Base-by-base conservation (phyloP, 768 basidiomycete genomes). In the Trametopsis cervina region DNA sequence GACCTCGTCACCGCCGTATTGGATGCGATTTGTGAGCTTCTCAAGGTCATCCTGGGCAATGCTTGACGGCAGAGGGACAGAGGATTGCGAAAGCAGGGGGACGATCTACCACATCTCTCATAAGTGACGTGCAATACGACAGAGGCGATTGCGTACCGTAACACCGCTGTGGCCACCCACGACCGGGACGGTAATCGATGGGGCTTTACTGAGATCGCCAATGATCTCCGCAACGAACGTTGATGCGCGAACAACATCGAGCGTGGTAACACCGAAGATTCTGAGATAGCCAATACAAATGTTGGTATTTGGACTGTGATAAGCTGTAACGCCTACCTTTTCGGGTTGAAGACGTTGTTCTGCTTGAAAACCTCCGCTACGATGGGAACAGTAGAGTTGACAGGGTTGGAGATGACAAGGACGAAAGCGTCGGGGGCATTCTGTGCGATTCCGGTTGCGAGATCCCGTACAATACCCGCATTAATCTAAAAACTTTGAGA, bases 311-410 rank as follows among this genome's bases (percentile, higher is more conserved):
- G 6, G 20, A 18, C n/a, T 22, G 36, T 33, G 17, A 29, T 15
- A 40, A 5, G 23, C 35, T 25, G n/a, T n/a, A 36, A 39, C 25
- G 21, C 44, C 56, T 63, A 92, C 94, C 80, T 80, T 75, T 88
- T 96, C 54, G 92, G 87, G 66, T 99, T 82, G 63, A 86, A 98
- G 23, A 90, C 86, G 39, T 83, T 84, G 55, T 85, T 78, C 68
- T 90, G 85, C 81, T 95, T 99, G 73, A 94, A 80, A 29, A 95
- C 85, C 68, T 98, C 95, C 13, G 81, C 91, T 40, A 92, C 91
- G 61, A 99, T 90, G 41, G 96, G 96, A 33, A 98, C 95, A 33
- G 96, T 97, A 37, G 95, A 97, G 80, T 99, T 98, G 64, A 99
- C 95, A 25, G 96, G 96, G 75, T 99, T 99, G 58, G 96, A 95